phyloP scores from a whole-genome alignment of 139 green algal species.

The Asterochloris erici region DNA sequence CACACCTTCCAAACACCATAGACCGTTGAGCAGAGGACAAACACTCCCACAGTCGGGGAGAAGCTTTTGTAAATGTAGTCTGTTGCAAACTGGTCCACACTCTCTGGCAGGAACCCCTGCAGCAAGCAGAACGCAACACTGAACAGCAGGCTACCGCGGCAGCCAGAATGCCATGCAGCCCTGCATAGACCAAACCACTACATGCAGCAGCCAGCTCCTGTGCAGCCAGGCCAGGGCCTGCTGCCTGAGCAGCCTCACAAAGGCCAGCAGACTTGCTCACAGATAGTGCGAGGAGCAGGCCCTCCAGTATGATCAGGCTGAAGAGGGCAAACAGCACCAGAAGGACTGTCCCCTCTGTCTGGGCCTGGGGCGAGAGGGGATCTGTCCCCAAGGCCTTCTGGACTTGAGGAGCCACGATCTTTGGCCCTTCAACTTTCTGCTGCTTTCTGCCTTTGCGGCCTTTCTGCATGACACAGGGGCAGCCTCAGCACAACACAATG shows the following conservation, averaged over 20 bases:
- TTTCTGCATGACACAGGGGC: background rate
- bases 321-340: slow-evolving; percentile 24
- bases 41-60: slow-evolving; percentile 49
- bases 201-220: too few species aligned
- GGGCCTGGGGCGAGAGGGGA: background rate
- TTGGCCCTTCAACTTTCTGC: background rate
- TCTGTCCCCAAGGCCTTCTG: background rate
- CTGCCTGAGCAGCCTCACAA: too few species aligned
- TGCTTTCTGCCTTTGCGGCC: slow-evolving; percentile 9
- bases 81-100: slow-evolving; percentile 43
- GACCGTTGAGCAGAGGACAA: slow-evolving; percentile 37
- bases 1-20: slow-evolving; percentile 65
- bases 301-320: slow-evolving; percentile 42
- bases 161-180: background rate
- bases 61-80: slow-evolving; percentile 54
- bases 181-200: too few species aligned
- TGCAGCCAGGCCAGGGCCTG: too few species aligned
- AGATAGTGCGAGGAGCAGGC: slow-evolving; percentile 40
- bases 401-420: too few species aligned
- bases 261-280: slow-evolving; percentile 9
- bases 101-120: slow-evolving; percentile 60
- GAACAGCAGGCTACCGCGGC: background rate
- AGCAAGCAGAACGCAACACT: background rate
- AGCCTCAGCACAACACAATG: too few species aligned
- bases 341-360: background rate